Evolutionary conservation across 1,139 yeast genomes (phyloP).

Genomic region (Yamadazyma dendronema): DNA sequence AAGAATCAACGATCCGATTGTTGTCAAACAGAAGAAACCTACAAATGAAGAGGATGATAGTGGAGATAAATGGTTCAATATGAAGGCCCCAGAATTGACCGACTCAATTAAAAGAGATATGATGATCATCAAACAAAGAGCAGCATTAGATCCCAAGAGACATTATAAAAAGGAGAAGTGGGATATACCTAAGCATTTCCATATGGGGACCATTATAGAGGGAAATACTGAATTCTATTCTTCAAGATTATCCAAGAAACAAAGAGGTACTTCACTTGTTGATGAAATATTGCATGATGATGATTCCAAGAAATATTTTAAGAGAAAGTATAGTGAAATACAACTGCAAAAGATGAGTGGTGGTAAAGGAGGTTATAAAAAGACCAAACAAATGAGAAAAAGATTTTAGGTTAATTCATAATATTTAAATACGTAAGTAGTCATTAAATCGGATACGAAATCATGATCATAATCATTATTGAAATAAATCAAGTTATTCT

Average conservation of each 20-base stretch:
- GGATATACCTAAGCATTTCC: slow-evolving; percentile 77
- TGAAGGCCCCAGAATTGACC: slow-evolving; percentile 80
- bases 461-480: not conserved
- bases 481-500: slow-evolving; percentile 10
- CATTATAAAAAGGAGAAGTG: slow-evolving; percentile 89
- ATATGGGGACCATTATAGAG: slow-evolving; percentile 84
- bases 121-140: slow-evolving; percentile 76
- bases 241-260: slow-evolving; percentile 64
- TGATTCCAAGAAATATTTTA: slow-evolving; percentile 72
- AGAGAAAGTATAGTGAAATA: slow-evolving; percentile 78
- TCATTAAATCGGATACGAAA: slow-evolving; percentile 3
- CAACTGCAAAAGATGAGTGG: slow-evolving; percentile 77
- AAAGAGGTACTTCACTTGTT: slow-evolving; percentile 74
- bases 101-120: slow-evolving; percentile 74
- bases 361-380: slow-evolving; percentile 65
- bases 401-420: slow-evolving; percentile 39
- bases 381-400: slow-evolving; percentile 60
- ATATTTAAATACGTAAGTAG: not conserved
- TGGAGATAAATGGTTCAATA: slow-evolving; percentile 74
- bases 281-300: slow-evolving; percentile 80
- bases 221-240: slow-evolving; percentile 79
- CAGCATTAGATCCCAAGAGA: slow-evolving; percentile 91
- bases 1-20: slow-evolving; percentile 54
- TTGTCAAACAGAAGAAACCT: slow-evolving; percentile 16
- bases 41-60: slow-evolving; percentile 30